These are phyloP conservation scores for Uronychia binucleata DNA, from an alignment of 73 alveolate genomes.

Conservation along the genomic window DNA sequence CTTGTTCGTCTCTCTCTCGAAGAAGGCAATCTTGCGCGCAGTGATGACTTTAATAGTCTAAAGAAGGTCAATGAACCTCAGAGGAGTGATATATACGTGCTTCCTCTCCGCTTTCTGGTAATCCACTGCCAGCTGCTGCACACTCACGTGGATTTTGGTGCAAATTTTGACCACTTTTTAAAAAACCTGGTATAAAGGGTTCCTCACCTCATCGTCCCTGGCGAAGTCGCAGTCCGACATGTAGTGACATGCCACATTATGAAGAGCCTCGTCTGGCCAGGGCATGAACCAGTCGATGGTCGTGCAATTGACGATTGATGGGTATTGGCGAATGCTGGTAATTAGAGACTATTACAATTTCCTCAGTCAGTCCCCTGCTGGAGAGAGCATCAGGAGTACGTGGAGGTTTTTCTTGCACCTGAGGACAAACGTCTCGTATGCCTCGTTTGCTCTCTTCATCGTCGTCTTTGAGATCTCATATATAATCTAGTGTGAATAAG, in stretches of 20 bases:
- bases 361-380: conserved; percentile 72
- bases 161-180: conserved; percentile 73
- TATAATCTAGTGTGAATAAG: neutral
- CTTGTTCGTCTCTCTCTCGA: conserved; percentile 77
- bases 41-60: conserved; percentile 61
- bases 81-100: conserved; percentile 77
- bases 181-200: conserved; percentile 17
- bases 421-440: conserved; percentile 79
- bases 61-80: conserved; percentile 67
- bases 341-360: neutral
- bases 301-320: conserved; percentile 94
- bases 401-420: conserved; percentile 87
- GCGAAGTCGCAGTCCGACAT: conserved; percentile 62
- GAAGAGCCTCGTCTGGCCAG: conserved; percentile 99
- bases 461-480: conserved; percentile 74
- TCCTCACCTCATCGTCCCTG: conserved; percentile 57
- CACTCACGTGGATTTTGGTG: conserved; percentile 81
- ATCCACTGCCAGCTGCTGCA: conserved; percentile 67
- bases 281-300: conserved; percentile 99
- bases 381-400: conserved; percentile 85
- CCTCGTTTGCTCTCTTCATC: conserved; percentile 76
- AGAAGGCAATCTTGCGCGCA: conserved; percentile 62
- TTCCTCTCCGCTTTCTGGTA: conserved; percentile 71
- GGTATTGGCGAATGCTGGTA: neutral
- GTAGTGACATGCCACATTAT: conserved; percentile 73